Evolutionary conservation across 1,139 yeast genomes (phyloP), one percentile per base, ranked within the genome.

Genomic region (Debaryomycetaceae sp.): DNA sequence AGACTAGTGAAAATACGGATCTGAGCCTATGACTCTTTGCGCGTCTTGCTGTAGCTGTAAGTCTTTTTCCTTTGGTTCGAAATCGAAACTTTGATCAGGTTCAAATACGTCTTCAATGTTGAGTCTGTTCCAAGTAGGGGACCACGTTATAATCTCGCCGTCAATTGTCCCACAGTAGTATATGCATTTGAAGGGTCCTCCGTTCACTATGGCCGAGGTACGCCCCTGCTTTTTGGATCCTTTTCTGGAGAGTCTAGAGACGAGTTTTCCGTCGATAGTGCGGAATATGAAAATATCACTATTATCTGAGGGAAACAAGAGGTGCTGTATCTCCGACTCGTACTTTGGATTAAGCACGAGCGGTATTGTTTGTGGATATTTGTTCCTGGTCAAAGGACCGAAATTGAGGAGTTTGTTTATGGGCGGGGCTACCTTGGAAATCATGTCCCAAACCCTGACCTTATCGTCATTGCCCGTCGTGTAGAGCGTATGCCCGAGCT

Each of bases 401-500:
- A 84, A 88, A 54, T 87, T 87, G 33, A 85, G 72, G 36, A 85
- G 70, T 53, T 81, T 80, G 57, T 87, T 87, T 30, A 76, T 62
- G 2, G 78, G 78, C 3, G 76, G 75, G 54, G 75, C 66, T 52
- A 74, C 36, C 47, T 73, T 55, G 43, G 79, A 48, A 35, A 69
- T 49, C 66, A 85, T 65, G 51, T 85, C 85, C 96, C 96, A 88
- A 0, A 84, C 80, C 20, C 90, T 67, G 3, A 87, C 72, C 54
- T 81, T 84, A 48, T 87, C 95, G 58, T 88, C 96, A 46, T 81
- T 80, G 0, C 95, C 96, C 0, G 87, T 69, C 0, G 88, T 76
- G 24, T 81, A 66, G 34, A 89, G 58, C 27, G 74, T 69, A 37
- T 76, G 72, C 0, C 96, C 96, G 27, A 67, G 57, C 13, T 78